Evolutionary conservation across 129 eudicot genomes (phyloP), one percentile per base, ranked within the genome.

Genomic region (Calendula officinalis): DNA sequence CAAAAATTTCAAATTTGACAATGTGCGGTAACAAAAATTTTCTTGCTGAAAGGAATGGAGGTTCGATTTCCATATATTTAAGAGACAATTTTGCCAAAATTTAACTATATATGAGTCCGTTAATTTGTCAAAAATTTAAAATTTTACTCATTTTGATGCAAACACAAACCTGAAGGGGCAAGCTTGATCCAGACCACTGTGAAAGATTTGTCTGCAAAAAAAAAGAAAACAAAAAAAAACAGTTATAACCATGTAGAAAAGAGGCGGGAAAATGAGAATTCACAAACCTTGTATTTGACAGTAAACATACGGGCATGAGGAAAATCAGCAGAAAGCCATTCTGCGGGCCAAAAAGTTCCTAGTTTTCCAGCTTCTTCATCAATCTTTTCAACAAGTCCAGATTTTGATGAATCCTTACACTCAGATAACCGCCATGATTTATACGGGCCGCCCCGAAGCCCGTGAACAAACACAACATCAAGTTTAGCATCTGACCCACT

Each of bases 261-360:
- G 33, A 36, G 46, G 51, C 39, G 32, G 52, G 35, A 36, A 35
- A 22, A 22, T 22, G 1, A 22, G 1, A 22, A 22, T 22, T 22
- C 1, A 75, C 88, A 60, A 75, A 94, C 99, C 99, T 89, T 94
- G 84, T 94, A 94, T 75, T 84, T 89, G 43, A 94, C 77, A 71
- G 82, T 83, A 80, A 94, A 94, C 90, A 94, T 35, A 62, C 99
- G 97, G 53, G 95, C 99, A 73, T 80, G 80, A 60, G 99, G 94
- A 62, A 94, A 94, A 70, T 94, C 97, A 60, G 84, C 76, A 14
- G 97, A 79, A 64, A 94, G 95, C 97, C 99, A 94, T 78, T 94
- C 99, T 3, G 90, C 97, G 10, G 97, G 99, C 99, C 99, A 94
- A 53, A 89, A 94, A 34, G 97, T 88, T 22, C 97, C 99, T 47